Conservation (phyloP, 2,329 filamentous ascomycete species). For the Neonectria hederae region DNA sequence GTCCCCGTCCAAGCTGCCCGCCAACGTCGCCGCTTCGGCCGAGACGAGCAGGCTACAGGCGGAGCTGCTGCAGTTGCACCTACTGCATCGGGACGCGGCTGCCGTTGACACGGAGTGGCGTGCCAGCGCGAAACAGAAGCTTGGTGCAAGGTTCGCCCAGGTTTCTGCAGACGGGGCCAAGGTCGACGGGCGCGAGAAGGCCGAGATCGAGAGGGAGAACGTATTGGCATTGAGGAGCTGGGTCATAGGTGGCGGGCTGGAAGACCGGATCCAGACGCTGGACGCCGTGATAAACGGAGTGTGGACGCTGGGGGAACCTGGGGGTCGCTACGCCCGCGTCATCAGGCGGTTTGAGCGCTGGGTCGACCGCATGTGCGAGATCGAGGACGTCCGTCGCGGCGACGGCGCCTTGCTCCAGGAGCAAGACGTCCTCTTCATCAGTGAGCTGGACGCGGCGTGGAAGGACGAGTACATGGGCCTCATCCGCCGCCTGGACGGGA, state of each 20-base stretch:
- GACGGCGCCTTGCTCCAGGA: constrained; percentile 49
- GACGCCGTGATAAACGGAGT: constrained; percentile 66
- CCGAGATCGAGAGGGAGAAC: constrained; percentile 61
- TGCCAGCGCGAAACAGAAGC: constrained; percentile 60
- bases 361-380: constrained; percentile 58
- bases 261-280: constrained; percentile 66
- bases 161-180: constrained; percentile 49
- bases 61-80: constrained; percentile 71
- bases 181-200: constrained; percentile 51
- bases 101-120: constrained; percentile 61
- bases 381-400: constrained; percentile 55
- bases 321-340: constrained; percentile 64
- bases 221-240: constrained; percentile 62
- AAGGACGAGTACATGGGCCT: constrained; percentile 65
- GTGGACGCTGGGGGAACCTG: constrained; percentile 65
- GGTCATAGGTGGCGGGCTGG: constrained; percentile 55
- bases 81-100: constrained; percentile 67
- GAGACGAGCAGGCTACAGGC: constrained; percentile 69
- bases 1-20: constrained; percentile 68
- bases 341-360: constrained; percentile 69
- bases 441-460: constrained; percentile 66
- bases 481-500: constrained; percentile 63
- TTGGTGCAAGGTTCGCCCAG: constrained; percentile 57
- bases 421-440: constrained; percentile 58
- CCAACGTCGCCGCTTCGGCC: constrained; percentile 67